phyloP scores from a whole-genome alignment of 2,329 filamentous ascomycete species.

The Fusarium metavorans region DNA sequence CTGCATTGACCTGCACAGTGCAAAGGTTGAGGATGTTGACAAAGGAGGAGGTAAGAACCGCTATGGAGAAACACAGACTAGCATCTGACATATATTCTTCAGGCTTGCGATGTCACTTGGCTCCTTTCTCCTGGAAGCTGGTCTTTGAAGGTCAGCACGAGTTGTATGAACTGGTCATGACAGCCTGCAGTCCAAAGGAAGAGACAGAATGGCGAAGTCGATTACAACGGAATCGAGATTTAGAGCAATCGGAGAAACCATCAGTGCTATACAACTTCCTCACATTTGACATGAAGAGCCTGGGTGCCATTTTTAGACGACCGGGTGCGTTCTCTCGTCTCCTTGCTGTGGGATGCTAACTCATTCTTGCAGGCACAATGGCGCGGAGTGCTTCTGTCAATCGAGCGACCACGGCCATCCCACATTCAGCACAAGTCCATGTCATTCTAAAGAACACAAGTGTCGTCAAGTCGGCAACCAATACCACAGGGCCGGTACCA shows the following conservation, averaged over 20 bases:
- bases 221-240: constrained; percentile 65
- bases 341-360: not conserved
- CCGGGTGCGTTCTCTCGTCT: constrained; percentile 61
- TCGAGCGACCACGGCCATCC: constrained; percentile 78
- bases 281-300: constrained; percentile 76
- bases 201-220: constrained; percentile 82
- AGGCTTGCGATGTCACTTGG: constrained; percentile 90
- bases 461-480: constrained; percentile 68
- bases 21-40: constrained; percentile 77
- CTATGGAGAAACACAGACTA: not conserved
- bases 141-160: constrained; percentile 83
- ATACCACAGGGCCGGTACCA: constrained; percentile 53
- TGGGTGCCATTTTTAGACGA: constrained; percentile 81
- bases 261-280: constrained; percentile 71
- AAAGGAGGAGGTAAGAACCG: constrained; percentile 76
- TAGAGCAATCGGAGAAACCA: constrained; percentile 60
- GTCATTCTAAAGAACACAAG: constrained; percentile 90
- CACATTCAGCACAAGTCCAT: constrained; percentile 76
- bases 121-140: constrained; percentile 91
- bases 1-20: constrained; percentile 75
- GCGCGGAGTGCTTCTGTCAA: constrained; percentile 82
- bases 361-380: constrained; percentile 62
- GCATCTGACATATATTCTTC: constrained; percentile 33
- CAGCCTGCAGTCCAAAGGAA: constrained; percentile 84
- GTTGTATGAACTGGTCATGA: constrained; percentile 87